Conservation (phyloP, 345 rosid species). For the Psidium guajava region DNA sequence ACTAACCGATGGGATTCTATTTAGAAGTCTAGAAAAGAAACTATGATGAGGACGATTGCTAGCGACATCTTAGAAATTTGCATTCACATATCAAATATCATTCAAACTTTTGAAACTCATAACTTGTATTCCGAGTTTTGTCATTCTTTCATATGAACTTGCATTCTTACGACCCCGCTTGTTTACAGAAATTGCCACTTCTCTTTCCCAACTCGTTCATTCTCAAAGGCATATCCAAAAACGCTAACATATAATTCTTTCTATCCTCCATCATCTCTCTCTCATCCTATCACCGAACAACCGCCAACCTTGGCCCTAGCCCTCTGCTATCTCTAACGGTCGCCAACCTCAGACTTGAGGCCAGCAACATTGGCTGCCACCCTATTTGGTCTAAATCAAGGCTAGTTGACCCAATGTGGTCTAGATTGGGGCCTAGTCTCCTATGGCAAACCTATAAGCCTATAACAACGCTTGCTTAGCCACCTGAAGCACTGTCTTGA, state of each 20-base stretch:
- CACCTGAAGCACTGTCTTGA: neutral
- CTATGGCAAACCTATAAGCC: neutral
- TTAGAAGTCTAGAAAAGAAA: neutral
- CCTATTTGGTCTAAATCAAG: neutral
- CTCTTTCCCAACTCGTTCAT: rapidly evolving
- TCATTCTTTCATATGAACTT: neutral
- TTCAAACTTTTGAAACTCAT: neutral
- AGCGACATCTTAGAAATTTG: neutral
- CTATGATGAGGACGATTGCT: neutral
- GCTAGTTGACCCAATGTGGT: neutral
- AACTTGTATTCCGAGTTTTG: rapidly evolving
- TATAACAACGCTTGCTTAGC: neutral
- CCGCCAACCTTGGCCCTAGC: neutral
- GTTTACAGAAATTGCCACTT: neutral
- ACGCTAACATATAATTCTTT: neutral
- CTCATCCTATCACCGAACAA: neutral
- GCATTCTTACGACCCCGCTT: rapidly evolving
- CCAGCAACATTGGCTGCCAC: neutral
- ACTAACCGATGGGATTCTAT: rapidly evolving
- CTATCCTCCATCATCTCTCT: neutral
- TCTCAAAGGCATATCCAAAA: neutral
- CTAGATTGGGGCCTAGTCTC: neutral
- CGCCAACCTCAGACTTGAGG: neutral
- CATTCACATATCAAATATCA: neutral
- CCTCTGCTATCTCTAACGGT: neutral